These are phyloP conservation scores for Conoideocrella luteorostrata DNA, from an alignment of 2,329 filamentous ascomycete genomes.

Conservation along the genomic window DNA sequence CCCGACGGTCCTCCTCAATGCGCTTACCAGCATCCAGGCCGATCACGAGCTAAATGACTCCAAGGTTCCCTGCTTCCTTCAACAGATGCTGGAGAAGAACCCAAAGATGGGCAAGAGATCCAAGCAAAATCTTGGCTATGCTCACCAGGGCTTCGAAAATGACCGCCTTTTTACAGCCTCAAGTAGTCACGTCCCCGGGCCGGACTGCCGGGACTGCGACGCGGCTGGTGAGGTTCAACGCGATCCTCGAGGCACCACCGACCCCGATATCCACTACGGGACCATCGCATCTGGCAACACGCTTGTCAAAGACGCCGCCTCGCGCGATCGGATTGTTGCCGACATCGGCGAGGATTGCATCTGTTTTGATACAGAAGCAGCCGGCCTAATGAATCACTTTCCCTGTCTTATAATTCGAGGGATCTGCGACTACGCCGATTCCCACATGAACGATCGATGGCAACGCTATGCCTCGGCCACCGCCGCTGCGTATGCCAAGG, in stretches of 20 bases:
- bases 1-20: too few species aligned
- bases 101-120: constrained; percentile 9
- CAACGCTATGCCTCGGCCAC: constrained; percentile 17
- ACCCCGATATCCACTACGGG: constrained; percentile 11
- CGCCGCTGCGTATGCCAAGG: constrained; percentile 17
- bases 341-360: neutral
- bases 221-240: neutral
- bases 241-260: neutral
- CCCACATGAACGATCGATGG: constrained; percentile 20
- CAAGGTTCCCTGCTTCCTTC: constrained; percentile 5
- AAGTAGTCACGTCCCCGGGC: constrained; percentile 4
- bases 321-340: constrained; percentile 3
- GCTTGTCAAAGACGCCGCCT: constrained; percentile 4
- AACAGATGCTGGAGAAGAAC: constrained; percentile 9
- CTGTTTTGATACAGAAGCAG: constrained; percentile 2
- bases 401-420: constrained; percentile 4
- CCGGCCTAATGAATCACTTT: constrained; percentile 3
- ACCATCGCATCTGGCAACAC: constrained; percentile 6
- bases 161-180: constrained; percentile 9
- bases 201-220: constrained; percentile 8
- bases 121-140: constrained; percentile 7
- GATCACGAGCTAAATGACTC: too few species aligned
- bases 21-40: too few species aligned
- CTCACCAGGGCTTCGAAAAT: constrained; percentile 1
- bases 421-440: constrained; percentile 25